Evolutionary conservation across 192 early-diverging fungal species (phyloP), one percentile per base, ranked within the genome.

Genomic region (Coemansia sp.): DNA sequence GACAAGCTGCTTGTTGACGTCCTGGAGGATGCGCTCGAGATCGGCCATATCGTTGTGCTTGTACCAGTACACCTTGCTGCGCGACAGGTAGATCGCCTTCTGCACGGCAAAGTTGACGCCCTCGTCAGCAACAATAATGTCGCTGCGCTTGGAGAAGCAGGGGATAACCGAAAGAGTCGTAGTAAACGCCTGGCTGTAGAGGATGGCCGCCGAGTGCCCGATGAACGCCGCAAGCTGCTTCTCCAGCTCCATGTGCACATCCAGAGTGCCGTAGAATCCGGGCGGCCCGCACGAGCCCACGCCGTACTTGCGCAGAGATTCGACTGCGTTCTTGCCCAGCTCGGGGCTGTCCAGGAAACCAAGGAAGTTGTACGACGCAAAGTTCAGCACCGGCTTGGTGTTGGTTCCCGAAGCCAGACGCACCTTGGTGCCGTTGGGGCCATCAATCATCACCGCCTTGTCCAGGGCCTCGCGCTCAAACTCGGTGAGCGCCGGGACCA

Each of bases 1-100:
- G 19, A 54, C 52, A 45, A 85, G 77, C 58, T 96, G 91, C 45
- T 54, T 62, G 51, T 89, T 73, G 49, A 98, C 85, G 35, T 90
- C 85, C 50, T 84, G 56, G 48, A 98, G 77, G 21, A 96, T 83
- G 42, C 86, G 87, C 69, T 98, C 93, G 18, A 98, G 74, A 64
- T 98, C 95, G 8, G 86, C 81, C 91, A 98, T 90, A 65, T 98
- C 94, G 70, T 98, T 97, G 82, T 98, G 96, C 64, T 95, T 95
- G 70, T 86, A 98, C 80, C 83, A 95, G 60, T 87, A 86, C 50
- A 98, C 85, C 66, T 82, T 89, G 54, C 90, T 92, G 38, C 96
- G 83, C n/a, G 95, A 94, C 42, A 97, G 89, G 60, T 87, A 84
- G 12, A 92, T 83, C 21, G 93, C 95, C 65, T 94, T 93, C 59